Conservation (phyloP, 495 filamentous ascomycete genomes). For the Pseudoneurospora amorphoporcata region DNA sequence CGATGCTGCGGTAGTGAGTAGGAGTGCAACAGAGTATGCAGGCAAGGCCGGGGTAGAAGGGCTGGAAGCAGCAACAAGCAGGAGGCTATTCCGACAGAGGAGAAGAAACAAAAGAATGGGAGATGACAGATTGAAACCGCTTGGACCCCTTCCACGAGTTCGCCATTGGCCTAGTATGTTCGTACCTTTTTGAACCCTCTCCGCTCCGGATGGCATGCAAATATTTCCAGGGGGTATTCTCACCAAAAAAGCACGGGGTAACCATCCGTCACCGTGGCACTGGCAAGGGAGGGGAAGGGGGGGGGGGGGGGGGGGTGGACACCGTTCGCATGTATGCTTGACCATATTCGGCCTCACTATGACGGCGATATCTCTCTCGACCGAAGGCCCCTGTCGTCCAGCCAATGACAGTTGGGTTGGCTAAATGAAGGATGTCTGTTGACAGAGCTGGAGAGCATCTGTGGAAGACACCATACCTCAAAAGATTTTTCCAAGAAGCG, state of each 20-base stretch:
- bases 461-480: neutral
- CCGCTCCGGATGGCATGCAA: neutral
- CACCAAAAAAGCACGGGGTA: constrained; percentile 6
- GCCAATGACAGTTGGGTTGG: constrained; percentile 16
- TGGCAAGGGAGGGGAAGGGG: too few relatives aligned
- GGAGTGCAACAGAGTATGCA: neutral
- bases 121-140: constrained; percentile 24
- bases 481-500: neutral
- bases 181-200: neutral
- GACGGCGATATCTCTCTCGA: constrained; percentile 5
- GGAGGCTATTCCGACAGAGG: neutral
- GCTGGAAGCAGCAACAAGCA: constrained; percentile 8
- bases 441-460: constrained; percentile 17
- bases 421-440: constrained; percentile 20
- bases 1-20: neutral
- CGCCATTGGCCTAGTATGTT: constrained; percentile 8
- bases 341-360: constrained; percentile 16
- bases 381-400: constrained; percentile 6
- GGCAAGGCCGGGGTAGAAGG: constrained; percentile 2
- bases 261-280: constrained; percentile 12
- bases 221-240: neutral
- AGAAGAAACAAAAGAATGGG: constrained; percentile 19
- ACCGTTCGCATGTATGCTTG: constrained; percentile 13
- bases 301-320: constrained; percentile 11
- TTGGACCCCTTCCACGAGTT: constrained; percentile 17